phyloP scores from a whole-genome alignment of 2,329 filamentous ascomycete species.

The Trichoderma asperellum region DNA sequence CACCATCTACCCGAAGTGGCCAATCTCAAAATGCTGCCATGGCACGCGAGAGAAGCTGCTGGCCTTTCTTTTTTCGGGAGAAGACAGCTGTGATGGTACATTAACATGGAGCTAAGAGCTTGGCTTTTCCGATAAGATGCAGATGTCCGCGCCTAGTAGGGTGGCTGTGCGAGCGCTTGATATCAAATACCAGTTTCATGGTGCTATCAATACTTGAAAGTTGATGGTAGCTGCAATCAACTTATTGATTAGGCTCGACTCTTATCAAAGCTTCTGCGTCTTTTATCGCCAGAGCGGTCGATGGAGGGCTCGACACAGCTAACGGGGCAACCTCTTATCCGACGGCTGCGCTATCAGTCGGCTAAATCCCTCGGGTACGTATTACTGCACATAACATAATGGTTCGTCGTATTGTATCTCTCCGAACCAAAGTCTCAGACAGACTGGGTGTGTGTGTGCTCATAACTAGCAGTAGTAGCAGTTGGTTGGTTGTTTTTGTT shows the following conservation, averaged over 20 bases:
- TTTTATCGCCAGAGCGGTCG: neutral
- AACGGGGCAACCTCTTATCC: neutral
- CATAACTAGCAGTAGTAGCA: neutral
- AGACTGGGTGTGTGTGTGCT: neutral
- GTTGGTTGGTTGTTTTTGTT: neutral
- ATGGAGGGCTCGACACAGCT: neutral
- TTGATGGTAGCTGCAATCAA: neutral
- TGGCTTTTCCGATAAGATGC: slow-evolving; percentile 25
- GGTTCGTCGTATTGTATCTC: neutral
- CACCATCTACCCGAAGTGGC: slow-evolving; percentile 1
- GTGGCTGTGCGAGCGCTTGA: slow-evolving; percentile 7
- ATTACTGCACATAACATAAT: neutral
- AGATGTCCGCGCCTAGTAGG: slow-evolving; percentile 12
- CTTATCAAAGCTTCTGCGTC: neutral
- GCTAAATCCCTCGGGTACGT: slow-evolving; percentile 4
- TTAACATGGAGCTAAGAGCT: neutral
- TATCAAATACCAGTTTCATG: neutral
- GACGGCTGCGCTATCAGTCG: neutral
- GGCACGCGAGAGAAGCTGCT: neutral
- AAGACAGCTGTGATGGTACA: neutral
- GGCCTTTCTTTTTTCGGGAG: slow-evolving; percentile 1
- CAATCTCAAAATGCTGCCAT: neutral
- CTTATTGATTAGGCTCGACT: neutral
- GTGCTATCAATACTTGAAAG: neutral
- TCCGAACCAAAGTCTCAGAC: neutral